Evolutionary conservation across 75 land plant species (phyloP), one percentile per base, ranked within the genome.

Genomic region (Cunninghamia lanceolata): DNA sequence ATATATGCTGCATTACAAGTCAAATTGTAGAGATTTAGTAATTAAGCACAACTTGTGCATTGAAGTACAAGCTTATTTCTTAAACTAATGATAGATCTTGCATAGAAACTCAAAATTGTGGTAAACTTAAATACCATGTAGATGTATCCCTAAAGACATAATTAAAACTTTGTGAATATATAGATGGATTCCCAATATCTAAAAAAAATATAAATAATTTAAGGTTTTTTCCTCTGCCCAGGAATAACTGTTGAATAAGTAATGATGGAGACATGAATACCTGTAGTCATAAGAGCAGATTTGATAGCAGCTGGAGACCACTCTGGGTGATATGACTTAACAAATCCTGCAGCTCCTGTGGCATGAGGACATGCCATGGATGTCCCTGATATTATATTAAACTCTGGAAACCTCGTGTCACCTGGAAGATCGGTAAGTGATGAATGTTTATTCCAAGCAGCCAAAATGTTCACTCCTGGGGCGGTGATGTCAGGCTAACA

Each of bases 281-380:
- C 93, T 32, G 92, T 88, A 32, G 94, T 91, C 82, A 93, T 86
- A 84, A 93, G 78, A 70, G 94, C 94, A 11, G 94, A 93, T 88
- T 86, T 89, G 70, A 92, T 88, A 0, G 90, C 89, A 6, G 92
- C 85, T 3, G 94, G 89, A 63, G 89, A 85, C 94, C 94, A 93
- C n/a, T 59, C 56, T 0, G 91, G 94, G 40, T 87, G 92, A 78
- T 87, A 83, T 0, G 91, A 86, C 70, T 91, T 91, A 3, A 93
- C 87, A 82, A 86, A 89, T 47, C 91, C 94, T 0, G 91, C 94
- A 21, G 76, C 89, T 19, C 90, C 91, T 34, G 86, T 86, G 21
- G 86, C 89, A 47, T 93, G 94, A 15, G 94, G 92, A 77, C 91
- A 89, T 4, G 94, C 87, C 94, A 93, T 93, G 59, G 94, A 93